Evolutionary conservation across 1,284 basidiomycete genomes (phyloP).

Genomic region (Puccinia polysora): DNA sequence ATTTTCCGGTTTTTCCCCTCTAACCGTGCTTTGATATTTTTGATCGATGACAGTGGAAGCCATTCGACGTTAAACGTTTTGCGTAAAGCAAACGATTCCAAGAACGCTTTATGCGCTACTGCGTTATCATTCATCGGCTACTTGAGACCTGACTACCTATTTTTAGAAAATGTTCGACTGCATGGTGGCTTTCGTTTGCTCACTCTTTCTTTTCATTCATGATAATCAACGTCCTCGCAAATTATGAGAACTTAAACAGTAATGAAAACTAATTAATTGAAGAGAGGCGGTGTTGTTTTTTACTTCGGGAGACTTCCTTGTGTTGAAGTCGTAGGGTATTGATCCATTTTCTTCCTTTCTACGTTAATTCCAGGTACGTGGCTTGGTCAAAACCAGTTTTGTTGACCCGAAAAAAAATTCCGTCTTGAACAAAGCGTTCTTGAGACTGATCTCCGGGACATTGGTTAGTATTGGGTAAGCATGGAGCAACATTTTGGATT

Average conservation of each 20-base stretch:
- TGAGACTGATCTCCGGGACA: conserved; percentile 25
- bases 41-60: conserved; percentile 8
- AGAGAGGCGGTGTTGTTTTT: too few relatives aligned
- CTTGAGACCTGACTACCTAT: conserved; percentile 26
- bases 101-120: conserved; percentile 32
- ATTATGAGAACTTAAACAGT: too few relatives aligned
- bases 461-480: conserved; percentile 24
- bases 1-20: not conserved
- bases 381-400: conserved; percentile 28
- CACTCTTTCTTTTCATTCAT: too few relatives aligned
- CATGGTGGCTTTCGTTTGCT: too few relatives aligned
- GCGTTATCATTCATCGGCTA: conserved; percentile 24
- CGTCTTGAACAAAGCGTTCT: conserved; percentile 7
- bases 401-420: not conserved
- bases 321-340: too few relatives aligned
- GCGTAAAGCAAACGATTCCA: conserved; percentile 25
- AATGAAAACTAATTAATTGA: too few relatives aligned
- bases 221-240: too few relatives aligned
- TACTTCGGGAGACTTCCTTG: too few relatives aligned
- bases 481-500: not conserved
- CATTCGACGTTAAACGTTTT: conserved; percentile 32
- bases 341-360: not conserved
- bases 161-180: conserved; percentile 40
- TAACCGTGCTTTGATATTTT: not conserved
- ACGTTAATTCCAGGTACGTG: conserved; percentile 9